Evolutionary conservation across 768 basidiomycete genomes (phyloP).

Genomic region (Leccinum disarticulatum): DNA sequence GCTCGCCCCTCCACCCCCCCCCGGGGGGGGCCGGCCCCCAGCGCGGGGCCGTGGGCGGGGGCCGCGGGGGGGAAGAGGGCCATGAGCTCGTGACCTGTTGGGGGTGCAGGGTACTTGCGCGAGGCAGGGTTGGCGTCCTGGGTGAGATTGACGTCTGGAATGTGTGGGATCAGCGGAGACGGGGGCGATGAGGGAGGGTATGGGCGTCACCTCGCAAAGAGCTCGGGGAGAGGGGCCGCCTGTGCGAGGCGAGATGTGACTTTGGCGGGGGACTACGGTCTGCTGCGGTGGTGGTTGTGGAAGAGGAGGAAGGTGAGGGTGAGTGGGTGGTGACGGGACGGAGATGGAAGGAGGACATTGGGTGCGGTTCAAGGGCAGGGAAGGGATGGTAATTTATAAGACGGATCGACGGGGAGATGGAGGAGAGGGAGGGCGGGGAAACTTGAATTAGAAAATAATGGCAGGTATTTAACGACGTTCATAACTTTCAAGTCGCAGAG

Average conservation of each 20-base stretch:
- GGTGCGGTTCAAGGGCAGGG: slow-evolving; percentile 22
- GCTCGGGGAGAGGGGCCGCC: slow-evolving; percentile 63
- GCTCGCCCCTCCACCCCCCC: too few species aligned
- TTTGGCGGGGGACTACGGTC: slow-evolving; percentile 40
- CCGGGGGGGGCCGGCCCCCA: slow-evolving; percentile 59
- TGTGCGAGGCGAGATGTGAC: slow-evolving; percentile 30
- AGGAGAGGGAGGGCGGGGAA: slow-evolving; percentile 14
- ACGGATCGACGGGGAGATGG: slow-evolving; percentile 23
- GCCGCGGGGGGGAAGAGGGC: slow-evolving; percentile 75
- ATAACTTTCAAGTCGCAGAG: slow-evolving; percentile 7
- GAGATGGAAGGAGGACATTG: slow-evolving; percentile 53
- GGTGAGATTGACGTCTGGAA: slow-evolving; percentile 58
- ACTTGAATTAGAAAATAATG: slow-evolving; percentile 9
- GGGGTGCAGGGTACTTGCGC: slow-evolving; percentile 70
- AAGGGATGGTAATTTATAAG: slow-evolving; percentile 23
- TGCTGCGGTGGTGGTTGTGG: slow-evolving; percentile 43
- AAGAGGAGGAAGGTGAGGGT: slow-evolving; percentile 58
- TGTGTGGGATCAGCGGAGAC: slow-evolving; percentile 30
- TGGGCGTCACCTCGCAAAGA: slow-evolving; percentile 52
- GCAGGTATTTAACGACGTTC: slow-evolving; percentile 3
- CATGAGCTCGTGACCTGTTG: slow-evolving; percentile 83
- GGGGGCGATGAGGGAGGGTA: neutral
- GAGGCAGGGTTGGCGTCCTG: slow-evolving; percentile 48
- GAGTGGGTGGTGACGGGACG: slow-evolving; percentile 52
- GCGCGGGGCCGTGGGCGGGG: slow-evolving; percentile 54